Conservation (phyloP, 768 basidiomycete species). For the Clavaria fumosa region DNA sequence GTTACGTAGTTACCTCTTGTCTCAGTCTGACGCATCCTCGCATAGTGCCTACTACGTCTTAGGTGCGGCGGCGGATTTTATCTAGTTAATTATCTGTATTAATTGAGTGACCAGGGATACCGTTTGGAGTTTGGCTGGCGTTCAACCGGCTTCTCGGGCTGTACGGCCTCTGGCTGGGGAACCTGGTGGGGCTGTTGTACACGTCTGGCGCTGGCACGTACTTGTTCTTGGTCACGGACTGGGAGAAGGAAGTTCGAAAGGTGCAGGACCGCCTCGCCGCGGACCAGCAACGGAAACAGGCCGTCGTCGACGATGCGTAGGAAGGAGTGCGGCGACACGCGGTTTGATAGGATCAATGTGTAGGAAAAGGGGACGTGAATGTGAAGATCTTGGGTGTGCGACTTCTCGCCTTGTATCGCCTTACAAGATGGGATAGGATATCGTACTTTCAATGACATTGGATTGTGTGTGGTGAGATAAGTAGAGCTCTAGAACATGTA, state of each 20-base stretch:
- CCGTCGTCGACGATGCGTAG: too few species aligned
- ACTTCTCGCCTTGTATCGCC: too few species aligned
- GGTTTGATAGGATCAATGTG: too few species aligned
- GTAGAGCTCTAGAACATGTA: too few species aligned
- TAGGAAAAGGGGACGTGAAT: too few species aligned
- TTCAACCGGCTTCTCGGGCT: constrained; percentile 45
- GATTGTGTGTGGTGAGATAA: too few species aligned
- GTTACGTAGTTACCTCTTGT: constrained; percentile 5
- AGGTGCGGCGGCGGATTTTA: constrained; percentile 26
- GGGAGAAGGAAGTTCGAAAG: constrained; percentile 52
- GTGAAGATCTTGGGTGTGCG: too few species aligned
- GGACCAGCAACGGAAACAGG: too few species aligned
- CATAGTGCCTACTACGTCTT: constrained; percentile 62
- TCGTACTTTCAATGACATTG: too few species aligned
- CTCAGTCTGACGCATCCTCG: background rate
- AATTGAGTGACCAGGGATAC: constrained; percentile 36
- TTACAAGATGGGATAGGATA: too few species aligned
- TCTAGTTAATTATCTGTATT: background rate
- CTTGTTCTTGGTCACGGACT: constrained; percentile 44
- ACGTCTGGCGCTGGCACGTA: constrained; percentile 36
- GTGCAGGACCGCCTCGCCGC: too few species aligned
- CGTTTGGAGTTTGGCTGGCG: constrained; percentile 64
- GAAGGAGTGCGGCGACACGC: too few species aligned
- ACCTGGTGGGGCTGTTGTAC: constrained; percentile 53
- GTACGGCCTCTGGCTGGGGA: constrained; percentile 72